phyloP scores from a whole-genome alignment of 1,284 basidiomycete genomes.

The Neonothopanus nambi region DNA sequence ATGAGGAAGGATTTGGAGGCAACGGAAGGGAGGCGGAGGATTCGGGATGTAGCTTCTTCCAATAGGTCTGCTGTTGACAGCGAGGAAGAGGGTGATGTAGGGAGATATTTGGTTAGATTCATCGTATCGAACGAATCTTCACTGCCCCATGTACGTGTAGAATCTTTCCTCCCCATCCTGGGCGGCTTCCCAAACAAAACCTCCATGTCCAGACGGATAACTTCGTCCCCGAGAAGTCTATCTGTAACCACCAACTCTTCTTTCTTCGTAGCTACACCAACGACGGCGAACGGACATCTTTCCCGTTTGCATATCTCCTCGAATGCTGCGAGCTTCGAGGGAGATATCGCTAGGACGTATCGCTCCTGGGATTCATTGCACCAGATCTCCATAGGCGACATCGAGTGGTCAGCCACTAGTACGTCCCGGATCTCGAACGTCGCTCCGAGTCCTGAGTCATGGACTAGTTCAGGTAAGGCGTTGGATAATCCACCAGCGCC shows the following conservation, averaged over 20 bases:
- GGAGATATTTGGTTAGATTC: constrained; percentile 68
- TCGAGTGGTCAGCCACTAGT: constrained; percentile 86
- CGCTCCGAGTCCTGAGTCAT: constrained; percentile 90
- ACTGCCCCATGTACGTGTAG: constrained; percentile 51
- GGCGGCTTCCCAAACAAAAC: constrained; percentile 97
- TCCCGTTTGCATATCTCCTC: constrained; percentile 83
- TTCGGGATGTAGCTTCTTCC: constrained; percentile 65
- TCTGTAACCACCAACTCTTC: constrained; percentile 90
- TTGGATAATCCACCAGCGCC: constrained; percentile 97
- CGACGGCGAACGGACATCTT: constrained; percentile 90
- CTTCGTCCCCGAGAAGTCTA: constrained; percentile 75
- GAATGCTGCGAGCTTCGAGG: constrained; percentile 63
- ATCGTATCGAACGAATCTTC: constrained; percentile 63
- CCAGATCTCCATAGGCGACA: constrained; percentile 99
- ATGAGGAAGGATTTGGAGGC: constrained; percentile 97
- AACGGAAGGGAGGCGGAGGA: constrained; percentile 90
- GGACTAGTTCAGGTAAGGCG: constrained; percentile 95
- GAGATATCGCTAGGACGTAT: constrained; percentile 89
- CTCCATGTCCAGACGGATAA: constrained; percentile 92
- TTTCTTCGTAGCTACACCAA: constrained; percentile 83
- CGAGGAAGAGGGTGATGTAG: constrained; percentile 41
- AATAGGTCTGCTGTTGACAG: constrained; percentile 32
- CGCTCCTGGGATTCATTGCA: constrained; percentile 99
- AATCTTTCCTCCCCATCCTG: constrained; percentile 82
- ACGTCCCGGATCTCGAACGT: constrained; percentile 95